Conservation (phyloP, 768 basidiomycete species). For the Tephrocybe sp. region DNA sequence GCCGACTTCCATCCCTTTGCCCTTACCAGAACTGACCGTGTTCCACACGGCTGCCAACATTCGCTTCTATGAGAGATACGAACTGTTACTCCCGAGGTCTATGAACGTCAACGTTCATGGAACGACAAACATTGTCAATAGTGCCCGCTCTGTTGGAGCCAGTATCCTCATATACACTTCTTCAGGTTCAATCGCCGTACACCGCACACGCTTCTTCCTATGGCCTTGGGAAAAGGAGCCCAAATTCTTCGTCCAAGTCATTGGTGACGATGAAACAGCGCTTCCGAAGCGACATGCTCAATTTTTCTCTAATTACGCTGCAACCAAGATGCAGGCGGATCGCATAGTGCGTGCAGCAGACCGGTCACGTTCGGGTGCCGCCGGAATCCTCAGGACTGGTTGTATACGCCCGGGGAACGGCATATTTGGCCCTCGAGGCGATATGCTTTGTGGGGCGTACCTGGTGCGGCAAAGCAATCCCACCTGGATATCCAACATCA, state of each 20-base stretch:
- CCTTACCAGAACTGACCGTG: constrained; percentile 49
- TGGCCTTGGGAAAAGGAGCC: constrained; percentile 76
- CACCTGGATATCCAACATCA: constrained; percentile 54
- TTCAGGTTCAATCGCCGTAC: constrained; percentile 63
- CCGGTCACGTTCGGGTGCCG: constrained; percentile 24
- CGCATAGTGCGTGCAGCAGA: constrained; percentile 37
- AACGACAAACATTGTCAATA: constrained; percentile 63
- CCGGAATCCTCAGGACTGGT: constrained; percentile 55
- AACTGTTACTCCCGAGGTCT: constrained; percentile 49
- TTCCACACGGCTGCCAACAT: constrained; percentile 80
- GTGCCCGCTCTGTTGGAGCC: constrained; percentile 53
- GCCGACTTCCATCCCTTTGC: constrained; percentile 32
- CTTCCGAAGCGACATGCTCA: constrained; percentile 54
- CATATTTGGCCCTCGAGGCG: constrained; percentile 72
- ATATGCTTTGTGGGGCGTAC: constrained; percentile 63
- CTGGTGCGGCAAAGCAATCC: constrained; percentile 58
- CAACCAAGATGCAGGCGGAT: constrained; percentile 62
- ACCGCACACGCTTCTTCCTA: constrained; percentile 57
- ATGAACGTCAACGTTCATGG: constrained; percentile 63
- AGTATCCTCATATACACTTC: constrained; percentile 67
- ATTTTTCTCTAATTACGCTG: constrained; percentile 80
- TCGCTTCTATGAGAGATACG: constrained; percentile 69
- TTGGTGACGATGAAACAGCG: constrained; percentile 56
- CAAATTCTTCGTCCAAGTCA: constrained; percentile 53
- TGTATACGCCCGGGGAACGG: constrained; percentile 79